Evolutionary conservation across 2,329 filamentous ascomycete species (phyloP), one percentile per base, ranked within the genome.

Genomic region (Fusarium hainanense): DNA sequence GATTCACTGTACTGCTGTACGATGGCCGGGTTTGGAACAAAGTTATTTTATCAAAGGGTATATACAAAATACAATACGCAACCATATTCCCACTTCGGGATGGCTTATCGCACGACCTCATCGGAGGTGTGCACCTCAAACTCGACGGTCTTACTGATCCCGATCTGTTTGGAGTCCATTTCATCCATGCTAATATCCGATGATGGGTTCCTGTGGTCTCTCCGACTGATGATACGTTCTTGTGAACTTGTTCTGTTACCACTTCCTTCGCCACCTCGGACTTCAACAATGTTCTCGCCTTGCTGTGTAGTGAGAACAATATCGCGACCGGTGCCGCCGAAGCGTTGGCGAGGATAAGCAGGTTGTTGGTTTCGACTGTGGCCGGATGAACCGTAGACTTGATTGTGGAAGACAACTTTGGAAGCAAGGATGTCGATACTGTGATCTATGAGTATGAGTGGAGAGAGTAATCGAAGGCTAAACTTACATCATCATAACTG

Each of bases 401-500:
- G 72, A 16, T 74, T 73, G 3, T 68, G 66, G 42, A 77, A 77
- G 5, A 76, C 72, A 0, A 78, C 68, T 25, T 76, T 79, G 4
- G 78, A 79, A 8, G 78, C 78, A 12, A 80, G 70, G 7, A 80
- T 76, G 21, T 80, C 78, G 43, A 80, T 79, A 18, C 79, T 76
- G 2, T 4, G 12, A 4, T 21, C 11, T 25, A 20, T 71, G 4
- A 71, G 46, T 5, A 4, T 18, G 20, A 0, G 7, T 4, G 3
- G 2, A 6, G n/a, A 32, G 37, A 20, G 1, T 5, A 6, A 7
- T 2, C 13, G 14, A 0, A 9, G 7, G 47, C 2, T 16, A 3
- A 11, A 75, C 80, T 58, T 63, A 82, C 80, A 79, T 77, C 75
- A 83, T 77, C 52, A 83, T 76, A 0, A 81, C 74, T 0, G 81